Percentiles rank a stretch among this genome's conserved stretches.
Evolutionary conservation across 495 filamentous ascomycete species (phyloP).

Genomic region (Penicillium simplicissimum): DNA sequence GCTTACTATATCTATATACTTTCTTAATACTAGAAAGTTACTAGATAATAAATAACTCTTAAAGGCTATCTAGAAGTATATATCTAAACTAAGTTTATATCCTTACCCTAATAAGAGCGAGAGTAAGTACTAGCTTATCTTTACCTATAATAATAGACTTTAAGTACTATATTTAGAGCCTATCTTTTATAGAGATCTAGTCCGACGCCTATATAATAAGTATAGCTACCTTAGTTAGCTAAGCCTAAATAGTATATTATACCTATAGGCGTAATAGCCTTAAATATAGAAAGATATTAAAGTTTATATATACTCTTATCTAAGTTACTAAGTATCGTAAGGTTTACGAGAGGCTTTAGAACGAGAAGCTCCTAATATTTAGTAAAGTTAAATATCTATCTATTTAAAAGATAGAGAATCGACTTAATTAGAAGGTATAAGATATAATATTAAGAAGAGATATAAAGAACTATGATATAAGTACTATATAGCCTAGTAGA

Average conservation of each 20-base stretch:
- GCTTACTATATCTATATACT: not conserved
- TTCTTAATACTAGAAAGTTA: not conserved
- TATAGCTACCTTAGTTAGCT: not conserved
- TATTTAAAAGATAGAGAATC: not conserved
- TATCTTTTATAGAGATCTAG: not conserved
- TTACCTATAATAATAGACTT: not conserved
- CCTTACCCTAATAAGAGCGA: not conserved
- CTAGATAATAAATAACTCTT: not conserved
- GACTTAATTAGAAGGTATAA: not conserved
- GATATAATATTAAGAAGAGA: too few relatives aligned
- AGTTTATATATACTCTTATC: not conserved
- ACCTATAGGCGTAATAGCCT: not conserved
- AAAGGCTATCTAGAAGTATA: not conserved
- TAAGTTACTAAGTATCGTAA: not conserved
- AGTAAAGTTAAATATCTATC: not conserved
- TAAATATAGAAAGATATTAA: not conserved
- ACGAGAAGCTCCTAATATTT: not conserved
- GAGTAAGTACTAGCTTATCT: not conserved
- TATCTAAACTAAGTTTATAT: not conserved
- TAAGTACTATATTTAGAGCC: not conserved
- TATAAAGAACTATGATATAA: too few relatives aligned
- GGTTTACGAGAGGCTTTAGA: not conserved
- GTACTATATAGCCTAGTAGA: too few relatives aligned
- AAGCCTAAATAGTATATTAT: not conserved
- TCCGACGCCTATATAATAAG: not conserved